These are phyloP conservation scores for Acacia crassicarpa DNA, from an alignment of 306 rosid genomes.

Conservation along the genomic window DNA sequence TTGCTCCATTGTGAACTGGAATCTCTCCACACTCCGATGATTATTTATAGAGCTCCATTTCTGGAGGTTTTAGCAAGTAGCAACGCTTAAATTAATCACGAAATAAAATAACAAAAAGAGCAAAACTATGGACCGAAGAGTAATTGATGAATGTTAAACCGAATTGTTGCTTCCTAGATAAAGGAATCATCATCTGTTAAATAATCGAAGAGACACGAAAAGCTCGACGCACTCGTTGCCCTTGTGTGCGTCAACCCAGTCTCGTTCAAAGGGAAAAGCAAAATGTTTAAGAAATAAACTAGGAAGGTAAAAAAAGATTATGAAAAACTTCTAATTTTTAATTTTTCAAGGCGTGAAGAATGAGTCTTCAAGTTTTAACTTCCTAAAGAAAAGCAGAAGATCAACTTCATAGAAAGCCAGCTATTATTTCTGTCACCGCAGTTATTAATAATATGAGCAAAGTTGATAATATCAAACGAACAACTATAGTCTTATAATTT, in stretches of 20 bases:
- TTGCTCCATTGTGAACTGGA: conserved; percentile 69
- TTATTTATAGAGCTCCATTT: conserved; percentile 1
- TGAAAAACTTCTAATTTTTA: background rate
- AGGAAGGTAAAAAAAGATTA: background rate
- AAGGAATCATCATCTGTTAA: background rate
- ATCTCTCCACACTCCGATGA: conserved; percentile 1
- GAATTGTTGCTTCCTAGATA: background rate
- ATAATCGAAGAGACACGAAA: conserved; percentile 25
- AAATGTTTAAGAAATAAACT: background rate
- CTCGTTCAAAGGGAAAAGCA: conserved; percentile 18
- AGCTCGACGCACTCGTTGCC: background rate
- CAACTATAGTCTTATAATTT: background rate
- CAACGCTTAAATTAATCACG: conserved; percentile 9
- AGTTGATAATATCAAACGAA: background rate
- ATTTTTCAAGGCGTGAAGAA: background rate
- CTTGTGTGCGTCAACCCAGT: conserved; percentile 12
- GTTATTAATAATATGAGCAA: background rate
- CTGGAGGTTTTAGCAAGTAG: conserved; percentile 17
- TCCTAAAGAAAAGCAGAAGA: background rate
- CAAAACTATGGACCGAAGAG: background rate
- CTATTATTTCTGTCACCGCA: background rate
- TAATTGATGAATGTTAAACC: background rate
- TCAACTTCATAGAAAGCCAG: background rate
- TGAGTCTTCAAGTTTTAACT: background rate
- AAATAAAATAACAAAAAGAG: background rate